Evolutionary conservation across 495 filamentous ascomycete species (phyloP), one percentile per base, ranked within the genome.

Genomic region (Echria macrotheca): DNA sequence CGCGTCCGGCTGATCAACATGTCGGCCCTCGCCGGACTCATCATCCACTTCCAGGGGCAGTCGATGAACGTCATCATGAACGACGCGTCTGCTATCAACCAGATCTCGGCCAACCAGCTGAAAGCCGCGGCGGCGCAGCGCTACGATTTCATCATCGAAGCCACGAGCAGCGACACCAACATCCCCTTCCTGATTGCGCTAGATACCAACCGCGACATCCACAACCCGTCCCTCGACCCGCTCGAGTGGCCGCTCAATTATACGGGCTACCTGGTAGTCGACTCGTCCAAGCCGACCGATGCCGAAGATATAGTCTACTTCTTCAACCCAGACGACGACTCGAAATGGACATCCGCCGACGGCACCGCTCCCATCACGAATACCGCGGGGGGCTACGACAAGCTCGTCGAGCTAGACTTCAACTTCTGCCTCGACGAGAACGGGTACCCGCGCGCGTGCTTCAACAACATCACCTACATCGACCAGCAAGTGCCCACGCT

Each of bases 401-500:
- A 75, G 51, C 68, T 75, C 14, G 69, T 86, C 53, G 61, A 68
- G 25, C 61, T 89, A 19, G 70, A 82, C 61, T 69, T 87, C 53
- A 67, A 69, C 37, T 84, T 85, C 54, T 83, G 77, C 38, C 53
- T 76, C 7, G 78, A 78, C 24, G 67, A 76, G 54, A 86, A 85
- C 33, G 77, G 75, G 4, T 81, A 81, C 41, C 84, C 84, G 51
- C 80, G 70, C 36, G 83, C 86, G 9, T 86, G 87, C 61, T 80
- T 95, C 68, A 91, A 93, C 60, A 76, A 82, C 55, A 71, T 83
- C 37, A 83, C 83, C 33, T 95, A 87, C 57, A 79, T 87, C 32
- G 46, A 44, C 19, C 86, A 87, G 41, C 82, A 83, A 53, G 89
- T 94, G 0, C 89, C 89, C 1, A 82, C 85, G 0, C 68, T 95